A percentile compares a stretch with the other conserved stretches of the same genome.
Evolutionary conservation across 2,329 filamentous ascomycete genomes (phyloP).

Genomic region (Conoideocrella luteorostrata): DNA sequence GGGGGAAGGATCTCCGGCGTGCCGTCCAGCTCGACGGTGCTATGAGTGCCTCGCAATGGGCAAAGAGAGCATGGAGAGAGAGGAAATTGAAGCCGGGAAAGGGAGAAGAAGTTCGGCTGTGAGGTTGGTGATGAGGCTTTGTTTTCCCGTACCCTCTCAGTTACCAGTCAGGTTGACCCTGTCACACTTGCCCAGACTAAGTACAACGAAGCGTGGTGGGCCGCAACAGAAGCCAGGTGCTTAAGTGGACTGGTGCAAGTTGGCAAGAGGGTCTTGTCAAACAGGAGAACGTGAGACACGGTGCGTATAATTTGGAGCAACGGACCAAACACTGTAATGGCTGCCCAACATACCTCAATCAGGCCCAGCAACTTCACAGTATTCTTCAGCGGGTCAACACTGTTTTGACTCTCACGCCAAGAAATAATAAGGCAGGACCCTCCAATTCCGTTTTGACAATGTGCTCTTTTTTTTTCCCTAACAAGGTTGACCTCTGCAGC

Average conservation of each 20-base stretch:
- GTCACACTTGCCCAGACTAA: slow-evolving; percentile 24
- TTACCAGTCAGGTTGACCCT: too few species aligned
- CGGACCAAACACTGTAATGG: background rate
- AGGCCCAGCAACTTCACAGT: background rate
- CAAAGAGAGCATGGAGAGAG: slow-evolving; percentile 27
- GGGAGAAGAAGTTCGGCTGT: slow-evolving; percentile 19
- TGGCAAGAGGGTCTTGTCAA: slow-evolving; percentile 6
- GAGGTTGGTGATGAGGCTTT: slow-evolving; percentile 33
- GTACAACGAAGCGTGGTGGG: slow-evolving; percentile 22
- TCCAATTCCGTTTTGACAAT: background rate
- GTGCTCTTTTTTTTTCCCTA: too few species aligned
- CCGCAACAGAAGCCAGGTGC: slow-evolving; percentile 10
- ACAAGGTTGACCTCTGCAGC: too few species aligned
- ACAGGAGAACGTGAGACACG: slow-evolving; percentile 3
- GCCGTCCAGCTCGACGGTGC: slow-evolving; percentile 30
- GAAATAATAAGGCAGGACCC: background rate
- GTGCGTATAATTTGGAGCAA: background rate
- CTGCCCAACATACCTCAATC: too few species aligned
- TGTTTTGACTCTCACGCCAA: too few species aligned
- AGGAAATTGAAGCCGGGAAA: slow-evolving; percentile 15
- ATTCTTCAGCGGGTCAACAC: too few species aligned
- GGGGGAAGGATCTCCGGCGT: slow-evolving; percentile 19
- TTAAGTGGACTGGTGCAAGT: slow-evolving; percentile 4
- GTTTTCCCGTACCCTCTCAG: slow-evolving; percentile 33
- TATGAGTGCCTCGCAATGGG: slow-evolving; percentile 34